phyloP scores from a whole-genome alignment of 192 early-diverging fungal species.

The Pilaira anomala region DNA sequence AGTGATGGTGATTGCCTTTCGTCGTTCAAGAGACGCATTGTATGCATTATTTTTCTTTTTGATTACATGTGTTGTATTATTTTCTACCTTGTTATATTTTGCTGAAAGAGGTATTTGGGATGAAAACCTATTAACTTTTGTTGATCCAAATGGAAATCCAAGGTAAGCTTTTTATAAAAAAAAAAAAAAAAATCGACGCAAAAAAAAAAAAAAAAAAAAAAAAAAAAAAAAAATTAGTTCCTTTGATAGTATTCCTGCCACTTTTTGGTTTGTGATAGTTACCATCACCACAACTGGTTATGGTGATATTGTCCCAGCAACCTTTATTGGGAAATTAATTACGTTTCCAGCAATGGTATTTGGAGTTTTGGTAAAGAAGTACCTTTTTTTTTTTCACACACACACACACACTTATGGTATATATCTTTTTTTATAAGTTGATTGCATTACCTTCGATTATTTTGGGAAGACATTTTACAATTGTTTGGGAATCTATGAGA shows the following conservation, averaged over 20 bases:
- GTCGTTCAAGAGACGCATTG: conserved; percentile 68
- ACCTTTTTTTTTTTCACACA: not conserved
- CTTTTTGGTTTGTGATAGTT: conserved; percentile 74
- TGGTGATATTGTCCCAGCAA: conserved; percentile 78
- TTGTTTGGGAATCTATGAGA: conserved; percentile 75
- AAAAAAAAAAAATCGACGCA: too few species aligned
- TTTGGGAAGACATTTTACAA: conserved; percentile 72
- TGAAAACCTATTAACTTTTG: conserved; percentile 57
- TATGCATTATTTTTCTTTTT: conserved; percentile 71
- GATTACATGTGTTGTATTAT: conserved; percentile 64
- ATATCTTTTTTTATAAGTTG: conserved; percentile 36
- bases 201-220: too few species aligned
- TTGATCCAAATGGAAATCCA: conserved; percentile 62
- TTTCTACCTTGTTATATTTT: conserved; percentile 76
- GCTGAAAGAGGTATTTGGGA: conserved; percentile 77
- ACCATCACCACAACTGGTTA: conserved; percentile 82
- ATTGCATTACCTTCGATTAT: conserved; percentile 80
- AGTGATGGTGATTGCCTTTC: conserved; percentile 77
- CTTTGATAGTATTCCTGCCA: conserved; percentile 78
- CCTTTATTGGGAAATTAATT: conserved; percentile 74
- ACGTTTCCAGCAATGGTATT: conserved; percentile 81
- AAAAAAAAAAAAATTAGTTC: conserved; percentile 35
- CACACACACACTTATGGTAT: not conserved
- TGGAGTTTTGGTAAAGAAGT: conserved; percentile 58
- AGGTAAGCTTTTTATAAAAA: conserved; percentile 40